phyloP scores from a whole-genome alignment of 306 rosid genomes.

The Gastrolobium villosum region DNA sequence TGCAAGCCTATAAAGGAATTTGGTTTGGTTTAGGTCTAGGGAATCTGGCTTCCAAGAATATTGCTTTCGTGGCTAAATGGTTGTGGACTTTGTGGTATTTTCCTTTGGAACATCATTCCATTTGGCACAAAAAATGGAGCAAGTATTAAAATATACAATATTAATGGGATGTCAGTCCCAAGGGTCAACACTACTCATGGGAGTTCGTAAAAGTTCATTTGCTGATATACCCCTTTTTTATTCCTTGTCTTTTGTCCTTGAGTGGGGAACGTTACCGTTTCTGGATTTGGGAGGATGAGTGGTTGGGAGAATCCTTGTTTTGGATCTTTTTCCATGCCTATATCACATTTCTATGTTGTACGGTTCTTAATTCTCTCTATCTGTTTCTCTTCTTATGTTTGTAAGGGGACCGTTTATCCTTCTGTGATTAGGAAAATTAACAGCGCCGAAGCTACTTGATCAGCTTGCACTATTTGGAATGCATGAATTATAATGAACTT shows the following conservation, averaged over 20 bases:
- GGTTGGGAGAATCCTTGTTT: background rate
- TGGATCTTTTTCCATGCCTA: background rate
- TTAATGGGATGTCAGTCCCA: background rate
- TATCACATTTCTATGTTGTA: background rate
- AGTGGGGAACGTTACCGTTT: background rate
- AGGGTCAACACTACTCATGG: background rate
- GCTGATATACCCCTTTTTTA: background rate
- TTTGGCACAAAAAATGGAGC: background rate
- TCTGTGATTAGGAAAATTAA: background rate
- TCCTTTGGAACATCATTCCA: background rate
- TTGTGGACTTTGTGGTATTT: background rate
- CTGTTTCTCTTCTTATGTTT: background rate
- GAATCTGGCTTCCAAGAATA: background rate
- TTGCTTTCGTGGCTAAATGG: background rate
- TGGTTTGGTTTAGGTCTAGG: background rate
- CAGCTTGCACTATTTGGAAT: conserved; percentile 1
- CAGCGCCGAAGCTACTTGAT: too few species aligned
- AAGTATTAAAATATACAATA: background rate
- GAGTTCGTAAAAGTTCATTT: background rate
- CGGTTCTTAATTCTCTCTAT: background rate
- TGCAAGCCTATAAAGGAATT: background rate
- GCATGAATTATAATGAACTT: background rate
- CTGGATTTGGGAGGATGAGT: too few species aligned
- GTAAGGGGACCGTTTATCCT: background rate
- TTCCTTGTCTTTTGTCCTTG: background rate